These are phyloP conservation scores for fission yeast (Schizosaccharomyces pombe) DNA, from an alignment of 805 yeast species.

Conservation along the genomic window DNA sequence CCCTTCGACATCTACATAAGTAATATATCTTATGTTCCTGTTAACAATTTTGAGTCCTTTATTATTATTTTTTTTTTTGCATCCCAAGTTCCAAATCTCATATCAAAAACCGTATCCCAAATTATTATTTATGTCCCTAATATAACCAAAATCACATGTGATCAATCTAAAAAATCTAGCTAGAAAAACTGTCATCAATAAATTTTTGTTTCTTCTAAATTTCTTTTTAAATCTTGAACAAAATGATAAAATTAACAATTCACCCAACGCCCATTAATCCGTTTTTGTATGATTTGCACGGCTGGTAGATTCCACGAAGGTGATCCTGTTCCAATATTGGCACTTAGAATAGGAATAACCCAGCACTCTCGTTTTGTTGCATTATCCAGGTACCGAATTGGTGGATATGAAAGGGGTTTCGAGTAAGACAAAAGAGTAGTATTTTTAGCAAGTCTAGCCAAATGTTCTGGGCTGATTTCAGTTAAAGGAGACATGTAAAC, in stretches of 20 bases:
- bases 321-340: constrained; percentile 57
- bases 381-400: constrained; percentile 42
- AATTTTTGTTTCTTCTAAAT: no score
- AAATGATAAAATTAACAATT: constrained; percentile 6
- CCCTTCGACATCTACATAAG: no score
- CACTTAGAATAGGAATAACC: constrained; percentile 77
- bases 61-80: not conserved
- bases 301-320: constrained; percentile 81
- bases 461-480: constrained; percentile 48
- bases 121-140: not conserved
- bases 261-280: constrained; percentile 49
- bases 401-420: constrained; percentile 80
- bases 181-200: not conserved
- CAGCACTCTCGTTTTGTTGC: constrained; percentile 50
- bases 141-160: not conserved
- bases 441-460: constrained; percentile 45
- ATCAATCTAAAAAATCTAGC: not conserved
- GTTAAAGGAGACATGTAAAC: constrained; percentile 41
- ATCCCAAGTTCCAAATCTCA: not conserved
- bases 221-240: not conserved
- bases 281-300: constrained; percentile 47
- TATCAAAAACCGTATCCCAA: not conserved
- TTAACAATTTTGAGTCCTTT: no score
- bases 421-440: constrained; percentile 60
- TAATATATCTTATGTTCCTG: not conserved